Evolutionary conservation across 2,329 filamentous ascomycete species (phyloP).

Genomic region (Cladosporium sp.): DNA sequence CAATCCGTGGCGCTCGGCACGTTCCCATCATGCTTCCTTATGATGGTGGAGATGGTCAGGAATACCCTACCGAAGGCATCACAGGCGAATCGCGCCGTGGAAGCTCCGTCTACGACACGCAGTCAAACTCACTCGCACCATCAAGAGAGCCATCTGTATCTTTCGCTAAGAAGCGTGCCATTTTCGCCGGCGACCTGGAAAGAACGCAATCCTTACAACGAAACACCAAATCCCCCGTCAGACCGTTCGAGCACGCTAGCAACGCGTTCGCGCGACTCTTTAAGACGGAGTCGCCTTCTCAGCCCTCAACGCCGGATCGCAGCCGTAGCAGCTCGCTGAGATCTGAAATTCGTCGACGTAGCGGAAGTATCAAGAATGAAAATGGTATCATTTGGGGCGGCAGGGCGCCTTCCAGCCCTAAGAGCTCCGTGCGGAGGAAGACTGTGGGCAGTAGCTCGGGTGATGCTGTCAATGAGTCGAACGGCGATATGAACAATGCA

Average conservation of each 20-base stretch:
- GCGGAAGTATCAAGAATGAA: slow-evolving; percentile 5
- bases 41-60: slow-evolving; percentile 11
- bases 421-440: neutral
- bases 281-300: slow-evolving; percentile 24
- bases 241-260: slow-evolving; percentile 35
- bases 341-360: slow-evolving; percentile 2
- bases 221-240: slow-evolving; percentile 30
- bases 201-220: slow-evolving; percentile 26
- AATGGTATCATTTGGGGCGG: slow-evolving; percentile 16
- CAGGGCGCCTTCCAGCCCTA: slow-evolving; percentile 1
- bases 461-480: neutral
- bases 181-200: slow-evolving; percentile 28
- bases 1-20: slow-evolving; percentile 12
- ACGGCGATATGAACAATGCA: neutral
- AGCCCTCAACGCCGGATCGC: slow-evolving; percentile 14
- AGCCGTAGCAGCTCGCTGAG: slow-evolving; percentile 10
- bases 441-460: neutral
- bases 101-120: neutral
- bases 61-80: slow-evolving; percentile 8
- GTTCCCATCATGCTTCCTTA: slow-evolving; percentile 18
- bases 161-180: slow-evolving; percentile 26
- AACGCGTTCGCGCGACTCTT: slow-evolving; percentile 35
- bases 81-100: neutral
- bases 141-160: slow-evolving; percentile 5
- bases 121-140: neutral